Evolutionary conservation across 768 basidiomycete genomes (phyloP).

Genomic region (Suillus americanus): DNA sequence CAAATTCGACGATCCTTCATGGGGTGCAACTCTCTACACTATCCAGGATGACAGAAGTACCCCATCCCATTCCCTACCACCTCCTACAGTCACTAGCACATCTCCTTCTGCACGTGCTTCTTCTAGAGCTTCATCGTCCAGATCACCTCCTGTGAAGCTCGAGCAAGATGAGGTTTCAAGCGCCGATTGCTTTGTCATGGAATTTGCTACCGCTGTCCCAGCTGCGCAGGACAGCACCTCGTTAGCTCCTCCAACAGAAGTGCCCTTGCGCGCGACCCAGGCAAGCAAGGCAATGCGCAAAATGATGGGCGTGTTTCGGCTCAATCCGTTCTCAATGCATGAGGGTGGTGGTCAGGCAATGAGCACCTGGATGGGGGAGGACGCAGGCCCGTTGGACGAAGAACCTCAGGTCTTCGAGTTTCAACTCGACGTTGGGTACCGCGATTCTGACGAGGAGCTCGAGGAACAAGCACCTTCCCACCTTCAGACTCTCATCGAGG

Average conservation of each 20-base stretch:
- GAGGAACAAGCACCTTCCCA: conserved; percentile 19
- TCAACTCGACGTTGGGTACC: conserved; percentile 45
- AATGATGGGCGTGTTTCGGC: conserved; percentile 77
- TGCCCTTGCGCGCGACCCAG: conserved; percentile 75
- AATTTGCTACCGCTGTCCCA: conserved; percentile 29
- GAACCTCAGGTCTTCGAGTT: conserved; percentile 67
- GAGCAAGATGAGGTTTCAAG: conserved; percentile 28
- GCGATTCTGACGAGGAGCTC: conserved; percentile 17
- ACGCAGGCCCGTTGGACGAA: conserved; percentile 58
- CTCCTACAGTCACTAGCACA: conserved; percentile 28
- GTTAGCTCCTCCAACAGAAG: conserved; percentile 58
- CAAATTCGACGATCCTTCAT: conserved; percentile 27
- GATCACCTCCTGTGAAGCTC: conserved; percentile 30
- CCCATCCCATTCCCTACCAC: conserved; percentile 33
- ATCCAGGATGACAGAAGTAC: conserved; percentile 31
- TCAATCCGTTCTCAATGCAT: conserved; percentile 76
- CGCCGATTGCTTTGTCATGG: conserved; percentile 35
- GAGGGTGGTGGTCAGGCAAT: conserved; percentile 43
- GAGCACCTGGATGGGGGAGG: conserved; percentile 46
- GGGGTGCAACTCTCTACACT: conserved; percentile 32
- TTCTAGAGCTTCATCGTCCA: conserved; percentile 31
- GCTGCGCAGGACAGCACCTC: conserved; percentile 35
- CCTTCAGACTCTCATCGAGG: conserved; percentile 8
- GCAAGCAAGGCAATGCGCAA: conserved; percentile 67
- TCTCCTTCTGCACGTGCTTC: conserved; percentile 36